Conservation (phyloP, 768 basidiomycete species). For the Phaffia tasmanica region DNA sequence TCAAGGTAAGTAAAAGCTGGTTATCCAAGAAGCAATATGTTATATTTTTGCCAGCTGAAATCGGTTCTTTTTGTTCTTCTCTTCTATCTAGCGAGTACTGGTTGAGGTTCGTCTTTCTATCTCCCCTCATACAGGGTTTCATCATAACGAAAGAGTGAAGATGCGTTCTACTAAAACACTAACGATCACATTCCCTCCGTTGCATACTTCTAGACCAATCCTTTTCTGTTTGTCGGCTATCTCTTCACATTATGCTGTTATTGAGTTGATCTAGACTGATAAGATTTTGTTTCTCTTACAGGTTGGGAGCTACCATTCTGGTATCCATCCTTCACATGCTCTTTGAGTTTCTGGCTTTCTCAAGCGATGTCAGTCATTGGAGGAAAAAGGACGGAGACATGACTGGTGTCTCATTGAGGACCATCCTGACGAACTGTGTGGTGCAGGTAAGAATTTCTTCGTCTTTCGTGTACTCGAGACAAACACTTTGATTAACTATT, state of each 20-base stretch:
- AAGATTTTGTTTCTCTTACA: too few species aligned
- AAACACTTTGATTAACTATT: neutral
- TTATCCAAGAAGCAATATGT: too few species aligned
- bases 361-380: constrained; percentile 90
- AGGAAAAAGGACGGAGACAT: constrained; percentile 78
- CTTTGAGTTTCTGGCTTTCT: constrained; percentile 91
- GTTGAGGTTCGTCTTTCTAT: constrained; percentile 39
- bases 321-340: constrained; percentile 81
- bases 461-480: too few species aligned
- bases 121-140: neutral
- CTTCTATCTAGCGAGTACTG: constrained; percentile 54
- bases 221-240: constrained; percentile 59
- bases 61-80: neutral
- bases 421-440: constrained; percentile 82
- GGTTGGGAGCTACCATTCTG: constrained; percentile 50
- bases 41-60: neutral
- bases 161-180: neutral
- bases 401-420: constrained; percentile 82
- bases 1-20: too few species aligned
- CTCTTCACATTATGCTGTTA: too few species aligned
- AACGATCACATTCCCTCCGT: constrained; percentile 48
- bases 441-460: constrained; percentile 41
- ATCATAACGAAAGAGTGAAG: neutral
- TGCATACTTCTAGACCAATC: constrained; percentile 40
- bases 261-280: too few species aligned